A percentile compares a stretch with the other conserved stretches of the same genome.
Conservation (phyloP, 2,329 filamentous ascomycete species). For the Colletotrichum orbiculare region DNA sequence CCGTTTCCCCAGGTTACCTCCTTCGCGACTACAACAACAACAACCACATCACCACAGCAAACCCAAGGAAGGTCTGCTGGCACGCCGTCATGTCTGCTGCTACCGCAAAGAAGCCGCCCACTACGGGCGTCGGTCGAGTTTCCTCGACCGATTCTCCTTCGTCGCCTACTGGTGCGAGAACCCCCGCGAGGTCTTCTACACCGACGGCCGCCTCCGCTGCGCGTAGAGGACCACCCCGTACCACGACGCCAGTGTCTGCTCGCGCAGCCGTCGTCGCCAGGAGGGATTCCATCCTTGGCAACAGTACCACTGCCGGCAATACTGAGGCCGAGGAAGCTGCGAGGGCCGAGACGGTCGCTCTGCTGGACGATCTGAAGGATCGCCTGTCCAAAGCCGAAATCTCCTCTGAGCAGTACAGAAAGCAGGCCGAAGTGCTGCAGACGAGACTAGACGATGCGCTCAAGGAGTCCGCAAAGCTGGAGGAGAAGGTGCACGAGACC, state of each 20-base stretch:
- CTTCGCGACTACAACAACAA: slow-evolving; percentile 24
- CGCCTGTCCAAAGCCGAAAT: slow-evolving; percentile 84
- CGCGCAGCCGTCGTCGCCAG: slow-evolving; percentile 76
- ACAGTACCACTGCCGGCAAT: slow-evolving; percentile 40
- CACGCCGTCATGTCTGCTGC: slow-evolving; percentile 59
- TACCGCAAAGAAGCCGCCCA: slow-evolving; percentile 64
- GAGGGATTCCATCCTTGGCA: slow-evolving; percentile 53
- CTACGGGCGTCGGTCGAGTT: slow-evolving; percentile 58
- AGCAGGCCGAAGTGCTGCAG: slow-evolving; percentile 87
- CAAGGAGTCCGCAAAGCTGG: slow-evolving; percentile 84
- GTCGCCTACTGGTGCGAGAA: slow-evolving; percentile 43
- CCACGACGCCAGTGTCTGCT: slow-evolving; percentile 76
- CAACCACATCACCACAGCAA: slow-evolving; percentile 47
- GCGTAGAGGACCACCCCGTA: slow-evolving; percentile 74
- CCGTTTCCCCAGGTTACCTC: slow-evolving; percentile 30
- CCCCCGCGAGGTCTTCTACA: slow-evolving; percentile 58
- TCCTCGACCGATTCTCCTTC: slow-evolving; percentile 51
- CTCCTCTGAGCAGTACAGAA: slow-evolving; percentile 81
- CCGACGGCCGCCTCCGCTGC: slow-evolving; percentile 58
- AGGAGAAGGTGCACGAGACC: slow-evolving; percentile 88
- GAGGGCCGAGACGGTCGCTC: slow-evolving; percentile 80
- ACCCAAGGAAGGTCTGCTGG: slow-evolving; percentile 14
- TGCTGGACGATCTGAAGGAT: slow-evolving; percentile 86
- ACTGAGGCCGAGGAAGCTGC: slow-evolving; percentile 75
- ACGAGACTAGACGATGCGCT: slow-evolving; percentile 86